Conservation (phyloP, 176 grass and related monocot genomes). For the Zoysia japonica region DNA sequence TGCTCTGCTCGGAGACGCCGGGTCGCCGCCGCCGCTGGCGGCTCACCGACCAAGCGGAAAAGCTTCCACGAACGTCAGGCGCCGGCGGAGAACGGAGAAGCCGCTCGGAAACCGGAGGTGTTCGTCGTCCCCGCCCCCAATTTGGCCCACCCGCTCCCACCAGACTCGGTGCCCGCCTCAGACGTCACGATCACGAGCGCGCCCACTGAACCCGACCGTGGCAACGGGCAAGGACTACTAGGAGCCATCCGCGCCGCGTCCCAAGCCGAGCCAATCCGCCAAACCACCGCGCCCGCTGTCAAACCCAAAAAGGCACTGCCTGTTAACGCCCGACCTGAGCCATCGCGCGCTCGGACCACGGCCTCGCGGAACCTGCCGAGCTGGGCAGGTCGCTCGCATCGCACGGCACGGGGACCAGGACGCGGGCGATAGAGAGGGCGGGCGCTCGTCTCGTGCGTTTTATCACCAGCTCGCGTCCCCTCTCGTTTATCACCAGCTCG, state of each 20-base stretch:
- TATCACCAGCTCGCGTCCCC: background rate
- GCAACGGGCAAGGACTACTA: background rate
- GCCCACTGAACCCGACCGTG: background rate
- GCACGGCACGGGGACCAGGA: background rate
- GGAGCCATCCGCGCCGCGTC: background rate
- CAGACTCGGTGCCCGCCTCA: background rate
- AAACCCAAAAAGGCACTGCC: background rate
- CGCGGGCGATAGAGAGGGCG: background rate
- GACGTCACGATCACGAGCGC: background rate
- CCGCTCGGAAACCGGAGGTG: too few relatives aligned
- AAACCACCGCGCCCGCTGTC: background rate
- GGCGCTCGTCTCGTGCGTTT: slow-evolving; percentile 1
- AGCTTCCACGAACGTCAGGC: too few relatives aligned
- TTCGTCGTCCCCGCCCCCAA: too few relatives aligned
- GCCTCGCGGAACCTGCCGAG: background rate
- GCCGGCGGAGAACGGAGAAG: too few relatives aligned
- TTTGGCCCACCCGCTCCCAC: background rate
- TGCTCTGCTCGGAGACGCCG: too few relatives aligned
- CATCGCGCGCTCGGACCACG: background rate
- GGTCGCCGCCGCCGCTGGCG: too few relatives aligned
- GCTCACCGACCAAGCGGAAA: too few relatives aligned
- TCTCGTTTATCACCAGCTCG: background rate
- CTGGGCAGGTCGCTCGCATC: background rate
- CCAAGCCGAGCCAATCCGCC: background rate
- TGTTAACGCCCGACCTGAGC: background rate